Percentiles rank a stretch among this genome's conserved stretches.
Conservation (phyloP, 176 grass and related monocot genomes). For the Hsuehochloa calcarea region DNA sequence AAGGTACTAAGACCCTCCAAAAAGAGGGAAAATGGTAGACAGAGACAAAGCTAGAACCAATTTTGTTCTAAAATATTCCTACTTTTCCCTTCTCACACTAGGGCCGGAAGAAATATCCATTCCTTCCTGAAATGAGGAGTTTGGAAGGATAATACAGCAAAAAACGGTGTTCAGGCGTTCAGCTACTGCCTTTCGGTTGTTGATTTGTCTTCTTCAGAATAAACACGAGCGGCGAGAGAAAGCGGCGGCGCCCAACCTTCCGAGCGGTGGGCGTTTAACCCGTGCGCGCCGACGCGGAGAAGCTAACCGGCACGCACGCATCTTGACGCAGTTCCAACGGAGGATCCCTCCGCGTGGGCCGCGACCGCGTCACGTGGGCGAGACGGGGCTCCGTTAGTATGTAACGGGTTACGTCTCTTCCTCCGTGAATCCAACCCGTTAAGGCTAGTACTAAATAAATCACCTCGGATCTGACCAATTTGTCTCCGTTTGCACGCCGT, state of each 20-base stretch:
- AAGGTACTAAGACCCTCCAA: background rate
- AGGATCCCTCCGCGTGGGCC: background rate
- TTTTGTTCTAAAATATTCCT: background rate
- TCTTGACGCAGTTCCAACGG: background rate
- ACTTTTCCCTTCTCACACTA: background rate
- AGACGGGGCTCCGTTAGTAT: background rate
- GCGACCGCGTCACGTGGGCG: slow-evolving; percentile 20
- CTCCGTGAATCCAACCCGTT: slow-evolving; percentile 27
- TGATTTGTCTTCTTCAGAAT: background rate
- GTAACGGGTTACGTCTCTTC: background rate
- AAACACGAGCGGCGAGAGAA: background rate
- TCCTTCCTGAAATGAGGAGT: background rate
- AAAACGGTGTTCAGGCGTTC: background rate
- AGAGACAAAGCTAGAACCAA: background rate
- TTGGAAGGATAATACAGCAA: background rate
- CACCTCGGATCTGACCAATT: slow-evolving; percentile 51
- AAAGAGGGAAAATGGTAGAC: slow-evolving; percentile 14
- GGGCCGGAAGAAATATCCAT: background rate
- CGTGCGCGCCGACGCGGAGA: slow-evolving; percentile 4
- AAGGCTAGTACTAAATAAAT: slow-evolving; percentile 24
- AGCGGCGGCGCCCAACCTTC: slow-evolving; percentile 9
- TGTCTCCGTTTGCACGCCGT: slow-evolving; percentile 34
- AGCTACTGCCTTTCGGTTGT: background rate
- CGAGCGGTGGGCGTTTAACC: slow-evolving; percentile 9
- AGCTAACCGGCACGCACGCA: background rate